These are phyloP conservation scores for Dillenia turbinata DNA, from an alignment of 164 flowering plant genomes.

Conservation along the genomic window DNA sequence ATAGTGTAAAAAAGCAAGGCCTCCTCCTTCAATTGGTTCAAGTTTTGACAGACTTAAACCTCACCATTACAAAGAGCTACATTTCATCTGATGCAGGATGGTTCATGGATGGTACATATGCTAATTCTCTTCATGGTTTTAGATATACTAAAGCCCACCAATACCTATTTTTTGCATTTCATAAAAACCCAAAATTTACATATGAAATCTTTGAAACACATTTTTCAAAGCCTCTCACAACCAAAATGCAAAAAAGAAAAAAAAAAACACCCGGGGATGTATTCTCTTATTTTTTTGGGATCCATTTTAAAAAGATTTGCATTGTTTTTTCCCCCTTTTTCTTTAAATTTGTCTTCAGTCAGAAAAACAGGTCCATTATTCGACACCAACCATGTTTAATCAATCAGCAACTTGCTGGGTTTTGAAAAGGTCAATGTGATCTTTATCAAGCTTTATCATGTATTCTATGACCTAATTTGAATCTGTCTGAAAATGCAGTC, in stretches of 20 bases:
- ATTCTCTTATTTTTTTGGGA: not conserved
- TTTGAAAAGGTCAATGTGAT: no score
- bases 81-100: conserved; percentile 78
- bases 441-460: no score
- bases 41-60: conserved; percentile 58
- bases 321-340: no score
- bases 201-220: not conserved
- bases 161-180: not conserved
- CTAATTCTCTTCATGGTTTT: not conserved
- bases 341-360: no score
- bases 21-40: conserved; percentile 68
- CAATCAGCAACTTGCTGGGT: no score
- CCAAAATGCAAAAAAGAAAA: no score
- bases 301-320: no score
- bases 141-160: not conserved
- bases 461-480: not conserved
- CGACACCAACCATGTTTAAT: no score
- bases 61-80: conserved; percentile 55
- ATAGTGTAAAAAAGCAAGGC: conserved; percentile 62
- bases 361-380: no score
- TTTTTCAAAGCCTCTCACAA: not conserved
- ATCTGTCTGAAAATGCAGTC: conserved; percentile 34
- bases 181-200: not conserved
- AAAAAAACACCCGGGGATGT: not conserved
- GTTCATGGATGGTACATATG: conserved; percentile 75